Conservation (phyloP, 176 grass and related monocot species). For the Bolboschoenus planiculmis region DNA sequence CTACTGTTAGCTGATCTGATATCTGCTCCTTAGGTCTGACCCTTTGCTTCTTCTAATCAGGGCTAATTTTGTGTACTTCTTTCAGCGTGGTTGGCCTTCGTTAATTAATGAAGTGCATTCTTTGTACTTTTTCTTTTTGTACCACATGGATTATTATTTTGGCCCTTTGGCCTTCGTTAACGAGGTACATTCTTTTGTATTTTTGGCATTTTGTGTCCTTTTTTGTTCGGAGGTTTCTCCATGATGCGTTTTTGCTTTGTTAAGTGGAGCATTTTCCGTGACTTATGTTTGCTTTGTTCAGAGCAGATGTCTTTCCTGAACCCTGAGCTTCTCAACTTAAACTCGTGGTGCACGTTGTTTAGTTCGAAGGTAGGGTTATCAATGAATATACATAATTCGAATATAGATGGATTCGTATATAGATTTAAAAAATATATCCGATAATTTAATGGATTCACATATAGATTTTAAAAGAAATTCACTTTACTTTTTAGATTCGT, state of each 20-base stretch:
- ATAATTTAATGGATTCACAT: too few relatives aligned
- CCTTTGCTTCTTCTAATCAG: neutral
- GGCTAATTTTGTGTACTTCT: neutral
- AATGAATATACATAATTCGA: too few relatives aligned
- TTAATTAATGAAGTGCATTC: neutral
- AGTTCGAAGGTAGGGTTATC: too few relatives aligned
- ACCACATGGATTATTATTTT: neutral
- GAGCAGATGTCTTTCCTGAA: too few relatives aligned
- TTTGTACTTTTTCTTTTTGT: neutral
- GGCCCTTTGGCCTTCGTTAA: neutral
- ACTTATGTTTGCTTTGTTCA: too few relatives aligned
- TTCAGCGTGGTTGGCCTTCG: neutral
- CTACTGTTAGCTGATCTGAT: neutral
- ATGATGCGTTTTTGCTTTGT: neutral
- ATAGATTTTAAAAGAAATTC: too few relatives aligned
- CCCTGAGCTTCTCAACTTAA: too few relatives aligned
- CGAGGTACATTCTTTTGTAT: neutral
- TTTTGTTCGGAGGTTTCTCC: neutral
- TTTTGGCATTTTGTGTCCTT: neutral
- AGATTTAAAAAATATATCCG: too few relatives aligned
- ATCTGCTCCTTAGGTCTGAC: neutral
- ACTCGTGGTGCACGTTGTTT: too few relatives aligned
- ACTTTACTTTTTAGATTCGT: too few relatives aligned
- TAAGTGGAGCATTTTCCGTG: neutral
- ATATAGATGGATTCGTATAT: too few relatives aligned